Percentiles rank a stretch among this genome's conserved stretches.
phyloP scores from a whole-genome alignment of 164 flowering plant species.

The Chloranthus sessilifolius region DNA sequence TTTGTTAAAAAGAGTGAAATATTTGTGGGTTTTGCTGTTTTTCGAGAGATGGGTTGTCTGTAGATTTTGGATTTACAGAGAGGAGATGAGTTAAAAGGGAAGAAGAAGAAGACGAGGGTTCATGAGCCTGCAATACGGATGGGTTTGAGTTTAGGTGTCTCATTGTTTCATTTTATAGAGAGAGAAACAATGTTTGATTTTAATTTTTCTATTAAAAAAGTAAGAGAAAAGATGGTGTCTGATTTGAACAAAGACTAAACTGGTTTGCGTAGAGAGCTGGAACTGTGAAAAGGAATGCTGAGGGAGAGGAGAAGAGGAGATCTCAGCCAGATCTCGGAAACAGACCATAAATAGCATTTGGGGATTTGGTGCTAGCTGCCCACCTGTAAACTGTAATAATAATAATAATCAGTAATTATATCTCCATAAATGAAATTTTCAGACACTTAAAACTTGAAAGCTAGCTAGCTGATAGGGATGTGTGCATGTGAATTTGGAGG shows the following conservation, averaged over 20 bases:
- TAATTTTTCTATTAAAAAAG: not conserved
- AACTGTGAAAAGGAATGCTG: not conserved
- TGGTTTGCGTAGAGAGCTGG: not conserved
- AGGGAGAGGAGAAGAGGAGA: not conserved
- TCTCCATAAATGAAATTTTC: not conserved
- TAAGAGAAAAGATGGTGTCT: not conserved
- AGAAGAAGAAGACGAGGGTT: too few species aligned
- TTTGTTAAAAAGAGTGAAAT: not conserved
- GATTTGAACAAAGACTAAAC: not conserved
- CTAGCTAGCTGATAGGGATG: slow-evolving; percentile 19
- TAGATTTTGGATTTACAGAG: not conserved
- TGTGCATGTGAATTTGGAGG: slow-evolving; percentile 22
- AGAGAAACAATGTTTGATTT: not conserved
- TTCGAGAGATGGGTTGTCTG: not conserved
- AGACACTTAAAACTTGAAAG: not conserved
- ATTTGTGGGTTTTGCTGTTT: too few species aligned
- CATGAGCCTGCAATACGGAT: not conserved
- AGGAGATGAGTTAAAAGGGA: not conserved
- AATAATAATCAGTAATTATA: not conserved
- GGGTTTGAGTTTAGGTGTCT: not conserved
- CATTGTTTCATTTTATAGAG: not conserved
- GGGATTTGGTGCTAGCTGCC: slow-evolving; percentile 11
- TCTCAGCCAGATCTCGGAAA: slow-evolving; percentile 7
- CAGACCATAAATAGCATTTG: slow-evolving; percentile 11
- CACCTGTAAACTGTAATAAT: not conserved